Percentiles rank a stretch among this genome's conserved stretches.
These are phyloP conservation scores for Talaromyces sp. DNA, from an alignment of 2,329 filamentous ascomycete genomes.

Conservation along the genomic window DNA sequence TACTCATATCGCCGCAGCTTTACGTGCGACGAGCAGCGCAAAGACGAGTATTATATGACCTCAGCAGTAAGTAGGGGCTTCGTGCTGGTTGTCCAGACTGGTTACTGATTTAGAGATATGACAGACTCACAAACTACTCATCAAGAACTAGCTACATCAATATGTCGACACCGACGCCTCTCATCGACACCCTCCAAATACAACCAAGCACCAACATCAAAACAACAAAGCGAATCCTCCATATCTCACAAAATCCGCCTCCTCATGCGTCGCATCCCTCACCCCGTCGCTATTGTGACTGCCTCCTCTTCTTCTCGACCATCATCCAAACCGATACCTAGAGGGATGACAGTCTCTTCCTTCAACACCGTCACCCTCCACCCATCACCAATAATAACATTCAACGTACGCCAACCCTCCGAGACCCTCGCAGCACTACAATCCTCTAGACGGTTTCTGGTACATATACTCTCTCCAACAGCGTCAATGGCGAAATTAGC, in stretches of 20 bases:
- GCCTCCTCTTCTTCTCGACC: constrained; percentile 23
- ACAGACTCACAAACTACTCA: not conserved
- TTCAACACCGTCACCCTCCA: constrained; percentile 57
- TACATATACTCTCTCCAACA: constrained; percentile 48
- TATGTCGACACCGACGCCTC: not conserved
- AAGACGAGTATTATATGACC: constrained; percentile 8
- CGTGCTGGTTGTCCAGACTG: not conserved
- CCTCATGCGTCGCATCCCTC: constrained; percentile 54
- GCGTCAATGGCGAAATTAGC: constrained; percentile 34
- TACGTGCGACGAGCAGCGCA: constrained; percentile 22
- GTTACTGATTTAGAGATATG: too few relatives aligned
- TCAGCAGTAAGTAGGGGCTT: not conserved
- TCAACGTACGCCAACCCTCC: constrained; percentile 58
- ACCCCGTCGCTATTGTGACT: constrained; percentile 58
- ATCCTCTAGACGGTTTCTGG: constrained; percentile 44
- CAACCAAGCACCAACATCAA: not conserved
- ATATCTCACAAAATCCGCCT: constrained; percentile 35
- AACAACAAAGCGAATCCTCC: not conserved
- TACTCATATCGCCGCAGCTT: constrained; percentile 22
- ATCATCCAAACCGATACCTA: constrained; percentile 27
- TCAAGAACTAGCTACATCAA: not conserved
- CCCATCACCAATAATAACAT: constrained; percentile 56
- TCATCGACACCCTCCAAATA: not conserved
- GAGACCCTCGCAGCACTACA: constrained; percentile 54
- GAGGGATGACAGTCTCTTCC: constrained; percentile 59